Base-by-base conservation (phyloP, 495 filamentous ascomycete genomes). In the Evansstolkia leycettana region DNA sequence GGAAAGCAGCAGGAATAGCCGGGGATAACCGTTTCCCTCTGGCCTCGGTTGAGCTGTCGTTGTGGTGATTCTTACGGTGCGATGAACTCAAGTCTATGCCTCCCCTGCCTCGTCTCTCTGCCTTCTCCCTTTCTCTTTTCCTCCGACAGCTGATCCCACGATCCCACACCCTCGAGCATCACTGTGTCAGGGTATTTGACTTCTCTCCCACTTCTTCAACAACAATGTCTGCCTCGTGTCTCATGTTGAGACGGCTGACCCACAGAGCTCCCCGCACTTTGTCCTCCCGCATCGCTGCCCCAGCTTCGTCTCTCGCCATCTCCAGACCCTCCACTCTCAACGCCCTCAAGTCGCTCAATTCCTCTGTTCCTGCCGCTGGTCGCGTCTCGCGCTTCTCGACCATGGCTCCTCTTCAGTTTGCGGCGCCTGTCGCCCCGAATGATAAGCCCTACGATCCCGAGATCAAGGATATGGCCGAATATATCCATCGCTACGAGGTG, bases 401-500 rank as follows among this genome's bases (percentile, higher is more conserved):
- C 28, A 71, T 71, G 67, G 47, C 65, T 25, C 43, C 58, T 25
- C 55, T 65, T 34, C 58, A 58, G 36, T 57, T 54, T 35, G 54
- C 54, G 36, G 57, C 63, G 26, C 61, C 64, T 15, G 38, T 48
- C 17, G 46, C 48, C 8, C 36, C 47, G n/a, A 43, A 41, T 37
- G 55, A 58, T 41, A 63, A 72, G 59, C 64, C 78, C 44, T 88
- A 83, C 54, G 90, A 98, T 53, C 76, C 80, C 37, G 92, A 96
- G 60, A 85, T 96, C 50, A 73, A 76, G 60, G 92, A 95, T 52
- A 90, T 96, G 67, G 89, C 90, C 15, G 72, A 68, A 57, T 98
- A 95, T 58, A 80, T 95, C 50, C 84, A 90, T 70, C 79, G 86
- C 50, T 90, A 87, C 60, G 74, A 84, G 34, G 78, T 96, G 54